phyloP scores from a whole-genome alignment of 306 rosid genomes.

The Citrullus amarus region DNA sequence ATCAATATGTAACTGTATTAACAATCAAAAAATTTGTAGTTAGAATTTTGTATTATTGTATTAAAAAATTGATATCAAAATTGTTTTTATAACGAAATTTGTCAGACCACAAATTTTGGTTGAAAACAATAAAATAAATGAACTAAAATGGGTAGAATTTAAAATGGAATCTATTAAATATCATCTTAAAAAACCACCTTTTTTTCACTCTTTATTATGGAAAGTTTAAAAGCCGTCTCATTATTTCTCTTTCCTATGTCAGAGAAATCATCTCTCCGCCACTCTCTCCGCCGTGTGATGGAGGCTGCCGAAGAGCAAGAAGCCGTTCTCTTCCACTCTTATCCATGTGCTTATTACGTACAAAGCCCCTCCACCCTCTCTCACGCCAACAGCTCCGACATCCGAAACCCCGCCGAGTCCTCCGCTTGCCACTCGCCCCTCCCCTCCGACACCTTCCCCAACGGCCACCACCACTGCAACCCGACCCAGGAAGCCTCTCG shows the following conservation, averaged over 20 bases:
- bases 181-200: no score
- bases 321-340: conserved; percentile 27
- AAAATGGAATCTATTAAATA: no score
- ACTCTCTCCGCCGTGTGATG: conserved; percentile 18
- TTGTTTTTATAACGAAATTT: no score
- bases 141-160: no score
- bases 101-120: no score
- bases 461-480: conserved; percentile 5
- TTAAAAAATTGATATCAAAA: no score
- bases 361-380: conserved; percentile 82
- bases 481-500: conserved; percentile 23
- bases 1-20: no score
- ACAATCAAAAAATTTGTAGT: no score
- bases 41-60: no score
- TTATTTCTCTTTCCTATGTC: conserved; percentile 2
- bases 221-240: conserved; percentile 25
- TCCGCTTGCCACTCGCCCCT: conserved; percentile 37
- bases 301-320: conserved; percentile 55
- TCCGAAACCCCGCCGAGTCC: conserved; percentile 34
- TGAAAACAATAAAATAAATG: no score
- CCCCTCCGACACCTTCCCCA: conserved; percentile 20
- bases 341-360: conserved; percentile 60
- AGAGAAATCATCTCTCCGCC: conserved; percentile 8
- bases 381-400: conserved; percentile 44
- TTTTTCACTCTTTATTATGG: neutral